Evolutionary conservation across 1,139 yeast species (phyloP), one percentile per base, ranked within the genome.

Genomic region (Geotrichum fermentans): DNA sequence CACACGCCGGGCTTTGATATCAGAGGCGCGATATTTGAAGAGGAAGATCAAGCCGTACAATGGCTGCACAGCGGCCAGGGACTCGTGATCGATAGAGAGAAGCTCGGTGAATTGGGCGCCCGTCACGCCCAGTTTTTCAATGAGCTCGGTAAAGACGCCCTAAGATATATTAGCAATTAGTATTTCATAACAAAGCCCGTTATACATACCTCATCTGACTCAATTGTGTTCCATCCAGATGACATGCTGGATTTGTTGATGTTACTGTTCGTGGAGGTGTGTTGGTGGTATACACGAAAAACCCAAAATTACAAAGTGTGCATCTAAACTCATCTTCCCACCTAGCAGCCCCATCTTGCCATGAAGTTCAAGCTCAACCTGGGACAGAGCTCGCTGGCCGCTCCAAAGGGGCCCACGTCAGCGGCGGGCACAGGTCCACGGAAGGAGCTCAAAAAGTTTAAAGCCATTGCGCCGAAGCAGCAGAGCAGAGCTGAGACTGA

Each of bases 91-190:
- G 20, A 82, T 71, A 2, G 80, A 68, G 55, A 75, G 75, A 16
- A 82, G 67, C 57, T 83, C 88, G 48, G 79, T 80, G 56, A 82
- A 72, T 61, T 82, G 82, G 16, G 80, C 73, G 29, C 75, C 73
- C 53, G 73, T 60, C 20, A 80, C 80, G n/a, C 79, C 78, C 37
- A 83, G 66, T 50, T 74, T 72, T 53, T 79, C 82, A 22, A 80
- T 78, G 22, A 82, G 70, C 56, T 82, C 83, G 1, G 85, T 78
- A 65, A 82, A 83, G 7, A 82, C 81, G n/a, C 85, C 85, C 53
- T 50, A 26, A n/a, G n/a, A n/a, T n/a, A n/a, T n/a, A n/a, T n/a
- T 17, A 16, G 26, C 3, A 22, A 20, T 30, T 8, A 45, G 40
- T 13, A 41, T 78, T 74, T 14, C 6, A n/a, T n/a, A n/a, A n/a